These are phyloP conservation scores for Fusarium miscanthi DNA, from an alignment of 2,329 filamentous ascomycete genomes.

Conservation along the genomic window DNA sequence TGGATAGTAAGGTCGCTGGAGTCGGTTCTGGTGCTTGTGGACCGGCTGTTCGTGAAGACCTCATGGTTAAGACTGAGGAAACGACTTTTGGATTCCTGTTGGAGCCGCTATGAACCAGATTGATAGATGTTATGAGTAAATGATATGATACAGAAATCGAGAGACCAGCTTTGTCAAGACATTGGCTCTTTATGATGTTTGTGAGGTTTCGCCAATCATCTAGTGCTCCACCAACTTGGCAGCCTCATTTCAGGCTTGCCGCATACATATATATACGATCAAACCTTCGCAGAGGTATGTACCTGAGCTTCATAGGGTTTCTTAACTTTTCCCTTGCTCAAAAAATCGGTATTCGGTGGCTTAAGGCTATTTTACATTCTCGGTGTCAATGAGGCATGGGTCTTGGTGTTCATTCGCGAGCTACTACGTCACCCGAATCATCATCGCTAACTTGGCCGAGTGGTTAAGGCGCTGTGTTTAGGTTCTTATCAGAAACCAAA, in stretches of 20 bases:
- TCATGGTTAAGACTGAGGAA: conserved; percentile 55
- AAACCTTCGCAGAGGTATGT: rapidly evolving
- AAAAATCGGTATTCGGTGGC: rapidly evolving
- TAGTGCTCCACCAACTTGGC: neutral
- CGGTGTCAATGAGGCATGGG: rapidly evolving
- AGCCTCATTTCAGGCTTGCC: rapidly evolving
- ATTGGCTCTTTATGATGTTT: too few relatives aligned
- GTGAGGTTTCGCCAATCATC: neutral
- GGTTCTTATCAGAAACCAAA: conserved; percentile 40
- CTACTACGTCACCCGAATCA: neutral
- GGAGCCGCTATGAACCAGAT: conserved; percentile 41
- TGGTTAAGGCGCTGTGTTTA: conserved; percentile 44
- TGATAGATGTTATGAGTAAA: neutral
- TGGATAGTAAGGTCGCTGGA: conserved; percentile 61
- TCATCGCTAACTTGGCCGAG: conserved; percentile 41
- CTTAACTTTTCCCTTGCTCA: rapidly evolving
- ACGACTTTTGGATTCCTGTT: conserved; percentile 57
- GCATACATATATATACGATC: too few relatives aligned
- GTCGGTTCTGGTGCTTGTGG: conserved; percentile 63
- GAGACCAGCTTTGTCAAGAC: neutral
- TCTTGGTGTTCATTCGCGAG: rapidly evolving
- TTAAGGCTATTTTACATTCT: rapidly evolving
- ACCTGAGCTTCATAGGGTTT: rapidly evolving
- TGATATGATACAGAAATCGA: neutral
- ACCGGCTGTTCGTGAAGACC: conserved; percentile 58